phyloP scores from a whole-genome alignment of 768 basidiomycete species.

The Tubosaeta sp. region DNA sequence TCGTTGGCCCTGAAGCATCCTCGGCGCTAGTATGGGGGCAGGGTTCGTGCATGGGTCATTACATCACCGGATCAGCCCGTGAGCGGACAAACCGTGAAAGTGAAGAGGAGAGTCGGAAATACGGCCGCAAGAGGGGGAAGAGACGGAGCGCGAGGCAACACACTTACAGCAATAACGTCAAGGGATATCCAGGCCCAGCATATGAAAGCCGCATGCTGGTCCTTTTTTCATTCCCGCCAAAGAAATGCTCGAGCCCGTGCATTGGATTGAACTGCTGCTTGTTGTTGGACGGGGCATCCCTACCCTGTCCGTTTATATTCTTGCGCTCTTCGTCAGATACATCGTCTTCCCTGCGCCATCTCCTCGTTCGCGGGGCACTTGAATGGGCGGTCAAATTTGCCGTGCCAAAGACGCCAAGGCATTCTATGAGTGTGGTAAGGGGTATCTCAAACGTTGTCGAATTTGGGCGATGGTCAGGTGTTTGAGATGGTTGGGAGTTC shows the following conservation, averaged over 20 bases:
- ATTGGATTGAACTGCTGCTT: conserved; percentile 15
- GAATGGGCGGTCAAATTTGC: conserved; percentile 39
- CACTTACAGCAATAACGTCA: conserved; percentile 75
- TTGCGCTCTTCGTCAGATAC: conserved; percentile 39
- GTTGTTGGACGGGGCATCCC: conserved; percentile 5
- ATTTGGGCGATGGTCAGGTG: conserved; percentile 10
- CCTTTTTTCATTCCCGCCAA: conserved; percentile 52
- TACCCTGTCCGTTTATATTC: conserved; percentile 32
- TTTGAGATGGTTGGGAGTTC: conserved; percentile 19
- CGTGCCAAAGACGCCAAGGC: conserved; percentile 91
- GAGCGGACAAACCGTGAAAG: neutral
- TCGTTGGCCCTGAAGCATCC: conserved; percentile 76
- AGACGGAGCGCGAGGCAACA: neutral
- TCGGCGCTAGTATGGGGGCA: conserved; percentile 49
- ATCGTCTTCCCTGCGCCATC: conserved; percentile 46
- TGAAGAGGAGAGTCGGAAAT: neutral
- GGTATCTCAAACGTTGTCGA: conserved; percentile 72
- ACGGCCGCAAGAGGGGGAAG: neutral
- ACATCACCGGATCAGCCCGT: conserved; percentile 1
- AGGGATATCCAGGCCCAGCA: conserved; percentile 68
- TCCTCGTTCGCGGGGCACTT: conserved; percentile 38
- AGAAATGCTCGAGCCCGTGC: conserved; percentile 52
- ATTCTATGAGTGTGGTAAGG: conserved; percentile 80
- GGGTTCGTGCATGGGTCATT: conserved; percentile 3
- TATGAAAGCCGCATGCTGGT: conserved; percentile 88